Percentiles rank a stretch among this genome's conserved stretches.
These are phyloP conservation scores for Solanum peruvianum DNA, from an alignment of 257 asterid genomes.

Conservation along the genomic window DNA sequence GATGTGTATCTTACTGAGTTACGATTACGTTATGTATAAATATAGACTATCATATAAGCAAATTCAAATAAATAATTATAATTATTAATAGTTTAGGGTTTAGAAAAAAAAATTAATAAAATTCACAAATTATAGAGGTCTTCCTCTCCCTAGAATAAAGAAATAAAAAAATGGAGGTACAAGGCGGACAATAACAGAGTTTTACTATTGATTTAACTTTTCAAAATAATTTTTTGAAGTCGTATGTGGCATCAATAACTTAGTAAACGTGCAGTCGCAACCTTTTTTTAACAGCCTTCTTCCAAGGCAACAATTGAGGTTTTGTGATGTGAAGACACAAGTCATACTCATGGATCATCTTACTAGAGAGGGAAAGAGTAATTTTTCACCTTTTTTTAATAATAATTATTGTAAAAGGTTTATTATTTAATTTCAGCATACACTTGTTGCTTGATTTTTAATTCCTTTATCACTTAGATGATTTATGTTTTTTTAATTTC, in stretches of 20 bases:
- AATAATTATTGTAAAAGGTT: not conserved
- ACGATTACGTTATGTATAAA: no score
- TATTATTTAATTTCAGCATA: not conserved
- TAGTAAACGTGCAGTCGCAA: not conserved
- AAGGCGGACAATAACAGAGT: not conserved
- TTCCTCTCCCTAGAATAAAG: not conserved
- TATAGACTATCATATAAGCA: no score
- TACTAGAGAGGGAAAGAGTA: no score
- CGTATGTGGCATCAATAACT: not conserved
- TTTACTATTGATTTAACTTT: not conserved
- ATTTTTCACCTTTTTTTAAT: not conserved
- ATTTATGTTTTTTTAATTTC: not conserved
- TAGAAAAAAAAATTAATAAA: no score
- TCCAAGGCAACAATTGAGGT: not conserved
- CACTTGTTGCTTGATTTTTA: not conserved
- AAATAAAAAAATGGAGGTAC: not conserved
- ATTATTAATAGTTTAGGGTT: no score
- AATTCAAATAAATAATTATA: no score
- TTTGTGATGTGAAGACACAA: not conserved
- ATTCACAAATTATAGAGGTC: no score
- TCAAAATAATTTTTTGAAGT: no score
- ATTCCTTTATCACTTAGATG: not conserved
- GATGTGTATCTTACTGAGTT: no score
- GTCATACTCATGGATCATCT: not conserved
- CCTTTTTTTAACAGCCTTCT: not conserved